Evolutionary conservation across 176 grass and related monocot species (phyloP), one percentile per base, ranked within the genome.

Genomic region (Avena sativa): DNA sequence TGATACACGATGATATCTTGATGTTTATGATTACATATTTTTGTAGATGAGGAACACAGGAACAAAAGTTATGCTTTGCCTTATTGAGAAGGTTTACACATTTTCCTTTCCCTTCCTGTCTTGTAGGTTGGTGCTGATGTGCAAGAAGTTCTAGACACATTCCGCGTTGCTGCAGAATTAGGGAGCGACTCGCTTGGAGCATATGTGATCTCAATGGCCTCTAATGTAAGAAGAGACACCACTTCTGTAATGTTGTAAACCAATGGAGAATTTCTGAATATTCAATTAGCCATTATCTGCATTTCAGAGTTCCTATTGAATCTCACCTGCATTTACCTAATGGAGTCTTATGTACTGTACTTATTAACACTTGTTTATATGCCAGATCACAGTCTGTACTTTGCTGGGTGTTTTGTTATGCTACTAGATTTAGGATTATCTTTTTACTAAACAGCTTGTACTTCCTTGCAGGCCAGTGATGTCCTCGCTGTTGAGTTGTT

Each of bases 141-240:
- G 49, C 93, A 91, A 83, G 96, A 98, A 86, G 96, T 98, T 86
- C 88, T 98, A 4, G 92, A 95, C 81, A 98, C 96, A 75, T 95
- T 95, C 70, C 85, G 83, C 19, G 96, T 95, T 57, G 96, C 90
- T 44, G 93, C 96, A 26, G 96, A 95, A 89, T 61, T 98, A 80
- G 96, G 93, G 26, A 98, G 90, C 3, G 92, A 94, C 53, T 89
- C 88, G 14, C 93, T 95, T 89, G 96, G 93, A 84, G 93, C 96
- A 83, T 98, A 98, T 75, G 92, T 98, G 47, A 98, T 98, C 80
- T 98, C 96, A 60, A 98, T 98, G 96, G 96, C 93, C 55, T 98
- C 96, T 46, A 94, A 98, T 90, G 96, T 98, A 95, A 76, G 82
- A 34, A 48, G 47, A 65, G 21, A 26, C 49, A 40, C 55, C 56